Base-by-base conservation (phyloP, 2,329 filamentous ascomycete species). In the Fusarium subglutinans region DNA sequence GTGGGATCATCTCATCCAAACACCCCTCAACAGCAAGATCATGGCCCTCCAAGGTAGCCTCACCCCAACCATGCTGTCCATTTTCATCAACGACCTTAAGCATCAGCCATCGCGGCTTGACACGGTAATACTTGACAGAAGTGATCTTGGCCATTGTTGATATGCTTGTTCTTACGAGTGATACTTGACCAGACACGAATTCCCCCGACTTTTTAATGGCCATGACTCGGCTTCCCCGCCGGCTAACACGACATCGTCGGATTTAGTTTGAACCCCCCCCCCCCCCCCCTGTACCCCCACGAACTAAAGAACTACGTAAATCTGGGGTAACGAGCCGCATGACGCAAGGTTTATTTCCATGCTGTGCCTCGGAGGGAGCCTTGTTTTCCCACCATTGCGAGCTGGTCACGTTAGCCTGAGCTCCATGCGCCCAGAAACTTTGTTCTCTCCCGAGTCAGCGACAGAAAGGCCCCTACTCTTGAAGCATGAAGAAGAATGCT, bases 61-160 rank as follows among this genome's bases (percentile, higher is more conserved):
- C 93, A 24, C 93, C 93, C 93, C 93, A 94, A 12, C 93, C 93
- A 57, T 86, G 83, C 40, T 89, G 85, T 8, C 89, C 91, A 4
- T 86, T 86, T 40, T 90, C 89, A 78, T 94, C 92, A 4, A 88
- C 90, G 71, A 95, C 88, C 80, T 94, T 95, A 74, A 94, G 92
- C 73, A 94, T 94, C 4, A 95, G 85, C 92, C 92, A 95, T 45
- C 93, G 86, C 20, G 93, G 93, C 51, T 91, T 90, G 14, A 94
- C 90, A 24, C 92, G 88, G 79, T 94, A 94, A 79, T 94, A 93
- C 76, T 94, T 92, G 48, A 94, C 90, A 12, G 61, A 67, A 17
- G 77, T 47, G 6, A 83, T 82, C 47, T 80, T 81, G 2, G 73
- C 80, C 81, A 82, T 82, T 2, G 11, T 72, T 17, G 14, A 18